Base-by-base conservation (phyloP, 345 rosid genomes). In the Lepidium aucheri region DNA sequence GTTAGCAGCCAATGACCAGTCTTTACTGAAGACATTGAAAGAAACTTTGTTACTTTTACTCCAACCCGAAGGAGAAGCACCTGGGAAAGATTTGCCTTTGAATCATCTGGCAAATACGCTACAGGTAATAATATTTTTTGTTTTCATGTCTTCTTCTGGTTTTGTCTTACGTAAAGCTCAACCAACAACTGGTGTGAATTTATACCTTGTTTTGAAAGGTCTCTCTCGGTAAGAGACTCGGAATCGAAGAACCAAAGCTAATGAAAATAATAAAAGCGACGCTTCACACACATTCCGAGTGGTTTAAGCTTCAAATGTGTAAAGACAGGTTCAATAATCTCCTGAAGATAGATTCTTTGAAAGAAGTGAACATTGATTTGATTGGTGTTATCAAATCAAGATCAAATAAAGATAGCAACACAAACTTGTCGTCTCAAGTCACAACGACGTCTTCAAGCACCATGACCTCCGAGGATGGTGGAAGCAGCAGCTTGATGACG, bases 261-360 rank as follows among this genome's bases (percentile, higher is more conserved):
- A 88, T 93, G 95, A 90, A 79, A 75, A 78, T 93, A 74, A 85
- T 93, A 73, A 93, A 88, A 78, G 94, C 92, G 55, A 84, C 88
- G 30, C 90, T 93, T 78, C 80, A 88, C 81, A 79, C 96, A 0
- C 97, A 93, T 46, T 78, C 66, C 0, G 90, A 90, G 74, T 90
- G 97, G 97, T 90, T 93, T 76, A 93, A 90, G 80, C 90, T 90
- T 73, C 97, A 93, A 65, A 90, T 88, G 98, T 93, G 97, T 53
- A 83, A 83, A 68, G 95, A 83, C 76, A 76, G 80, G 36, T 83
- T 85, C 73, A 84, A 80, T 69, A 77, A 73, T 76, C 83, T 90
- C 22, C 39, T 88, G 51, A 79, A 78, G 80, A 85, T 93, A 65
- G 94, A 90, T 75, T 78, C 74, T 12, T 76, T 89, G 80, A 89